Conservation (phyloP, 352 stramenopile species). For the Globisporangium megalacanthum region DNA sequence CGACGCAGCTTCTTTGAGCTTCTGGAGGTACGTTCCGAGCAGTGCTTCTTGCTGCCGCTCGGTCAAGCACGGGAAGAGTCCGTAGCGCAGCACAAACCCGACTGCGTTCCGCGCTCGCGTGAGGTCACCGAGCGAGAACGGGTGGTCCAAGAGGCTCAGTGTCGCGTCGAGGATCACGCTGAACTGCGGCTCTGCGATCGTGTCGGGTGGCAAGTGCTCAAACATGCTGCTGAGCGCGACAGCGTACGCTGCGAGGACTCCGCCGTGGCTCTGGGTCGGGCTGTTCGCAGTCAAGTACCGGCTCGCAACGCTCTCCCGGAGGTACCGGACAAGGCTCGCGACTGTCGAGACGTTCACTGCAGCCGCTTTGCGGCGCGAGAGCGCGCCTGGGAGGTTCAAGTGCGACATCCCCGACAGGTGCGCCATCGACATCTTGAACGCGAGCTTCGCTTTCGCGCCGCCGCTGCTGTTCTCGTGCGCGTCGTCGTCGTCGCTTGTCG, state of each 20-base stretch:
- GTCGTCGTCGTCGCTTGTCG: conserved; percentile 20
- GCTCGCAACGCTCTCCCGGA: conserved; percentile 66
- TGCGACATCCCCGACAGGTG: conserved; percentile 60
- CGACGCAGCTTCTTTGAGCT: conserved; percentile 34
- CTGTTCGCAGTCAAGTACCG: conserved; percentile 50
- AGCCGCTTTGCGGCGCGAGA: conserved; percentile 54
- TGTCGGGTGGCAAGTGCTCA: conserved; percentile 54
- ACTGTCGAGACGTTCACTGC: conserved; percentile 70
- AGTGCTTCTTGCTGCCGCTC: conserved; percentile 66
- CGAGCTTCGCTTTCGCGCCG: conserved; percentile 46
- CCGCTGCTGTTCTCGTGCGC: conserved; percentile 9
- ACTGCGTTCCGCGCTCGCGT: conserved; percentile 76
- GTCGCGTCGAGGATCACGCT: conserved; percentile 61
- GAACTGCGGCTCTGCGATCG: conserved; percentile 55
- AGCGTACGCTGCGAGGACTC: conserved; percentile 62
- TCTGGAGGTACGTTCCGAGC: conserved; percentile 54
- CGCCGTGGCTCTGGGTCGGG: conserved; percentile 51
- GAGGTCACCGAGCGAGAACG: conserved; percentile 65
- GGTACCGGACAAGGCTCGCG: conserved; percentile 64
- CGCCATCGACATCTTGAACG: conserved; percentile 57
- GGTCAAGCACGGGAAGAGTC: conserved; percentile 47
- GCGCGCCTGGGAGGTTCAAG: conserved; percentile 30
- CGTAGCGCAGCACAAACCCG: conserved; percentile 68
- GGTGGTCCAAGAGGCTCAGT: conserved; percentile 62
- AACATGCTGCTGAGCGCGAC: conserved; percentile 78